Percentiles rank a stretch among this genome's conserved stretches.
These are phyloP conservation scores for Phytophthora litchii DNA, from an alignment of 352 stramenopile species.

Conservation along the genomic window DNA sequence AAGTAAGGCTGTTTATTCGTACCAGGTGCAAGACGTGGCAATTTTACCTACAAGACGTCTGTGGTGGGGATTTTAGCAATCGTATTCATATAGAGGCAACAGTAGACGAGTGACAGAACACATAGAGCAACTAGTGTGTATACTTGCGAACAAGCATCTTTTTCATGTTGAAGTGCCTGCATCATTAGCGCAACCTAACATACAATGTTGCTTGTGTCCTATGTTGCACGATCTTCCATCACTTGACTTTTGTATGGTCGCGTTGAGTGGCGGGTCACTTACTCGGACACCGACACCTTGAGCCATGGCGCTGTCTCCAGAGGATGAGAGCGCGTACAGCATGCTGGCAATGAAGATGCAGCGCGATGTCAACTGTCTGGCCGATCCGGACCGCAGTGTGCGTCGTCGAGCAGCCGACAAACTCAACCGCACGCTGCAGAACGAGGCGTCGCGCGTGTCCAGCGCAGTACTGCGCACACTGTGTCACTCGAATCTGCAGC, in stretches of 20 bases:
- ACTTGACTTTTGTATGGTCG: conserved; percentile 20
- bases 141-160: conserved; percentile 21
- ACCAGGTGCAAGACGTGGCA: conserved; percentile 7
- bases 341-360: conserved; percentile 83
- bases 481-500: conserved; percentile 50
- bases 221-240: conserved; percentile 27
- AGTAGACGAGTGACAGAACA: conserved; percentile 25
- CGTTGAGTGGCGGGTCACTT: conserved; percentile 28
- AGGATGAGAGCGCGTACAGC: conserved; percentile 58
- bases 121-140: conserved; percentile 28
- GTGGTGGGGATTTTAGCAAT: conserved; percentile 16
- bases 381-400: conserved; percentile 70
- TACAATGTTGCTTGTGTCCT: conserved; percentile 4
- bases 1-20: conserved; percentile 45
- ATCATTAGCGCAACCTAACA: conserved; percentile 4
- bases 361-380: conserved; percentile 83
- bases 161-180: conserved; percentile 5
- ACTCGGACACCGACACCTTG: conserved; percentile 1
- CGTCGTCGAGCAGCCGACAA: conserved; percentile 78
- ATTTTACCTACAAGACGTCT: conserved; percentile 15
- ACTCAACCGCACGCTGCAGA: conserved; percentile 58
- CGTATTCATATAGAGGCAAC: conserved; percentile 43
- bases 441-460: conserved; percentile 45
- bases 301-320: conserved; percentile 50
- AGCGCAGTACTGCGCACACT: conserved; percentile 47